Conservation (phyloP, 768 basidiomycete species). For the Trametes elegans region DNA sequence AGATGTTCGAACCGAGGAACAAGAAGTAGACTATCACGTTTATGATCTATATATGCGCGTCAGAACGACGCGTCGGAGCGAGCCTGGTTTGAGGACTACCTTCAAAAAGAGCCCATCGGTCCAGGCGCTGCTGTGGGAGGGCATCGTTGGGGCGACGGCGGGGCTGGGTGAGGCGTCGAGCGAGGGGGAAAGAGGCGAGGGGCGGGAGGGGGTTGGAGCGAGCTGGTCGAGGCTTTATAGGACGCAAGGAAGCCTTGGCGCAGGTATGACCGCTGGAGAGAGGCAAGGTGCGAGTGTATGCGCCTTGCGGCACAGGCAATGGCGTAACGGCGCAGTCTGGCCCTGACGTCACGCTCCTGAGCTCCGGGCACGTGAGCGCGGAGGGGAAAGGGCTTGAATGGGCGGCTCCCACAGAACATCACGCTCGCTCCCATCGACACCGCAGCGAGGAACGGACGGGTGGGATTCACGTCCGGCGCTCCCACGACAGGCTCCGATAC, state of each 20-base stretch:
- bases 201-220: constrained; percentile 5
- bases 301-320: too few relatives aligned
- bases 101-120: constrained; percentile 83
- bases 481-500: constrained; percentile 3
- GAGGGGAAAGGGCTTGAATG: too few relatives aligned
- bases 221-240: constrained; percentile 11
- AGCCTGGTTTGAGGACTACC: constrained; percentile 34
- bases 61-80: background rate
- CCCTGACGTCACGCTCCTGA: constrained; percentile 11
- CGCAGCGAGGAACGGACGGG: too few relatives aligned
- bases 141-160: constrained; percentile 6
- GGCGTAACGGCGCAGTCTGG: constrained; percentile 7
- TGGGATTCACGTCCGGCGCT: background rate
- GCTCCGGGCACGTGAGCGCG: too few relatives aligned
- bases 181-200: background rate
- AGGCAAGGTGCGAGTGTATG: background rate
- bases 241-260: constrained; percentile 1
- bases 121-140: constrained; percentile 55
- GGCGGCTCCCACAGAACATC: too few relatives aligned
- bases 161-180: background rate
- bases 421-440: too few relatives aligned
- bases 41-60: constrained; percentile 45
- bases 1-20: constrained; percentile 90
- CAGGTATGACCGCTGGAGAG: background rate
- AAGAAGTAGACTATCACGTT: constrained; percentile 83